phyloP scores from a whole-genome alignment of 2,329 filamentous ascomycete species.

The Sarocladiaceae sp. region DNA sequence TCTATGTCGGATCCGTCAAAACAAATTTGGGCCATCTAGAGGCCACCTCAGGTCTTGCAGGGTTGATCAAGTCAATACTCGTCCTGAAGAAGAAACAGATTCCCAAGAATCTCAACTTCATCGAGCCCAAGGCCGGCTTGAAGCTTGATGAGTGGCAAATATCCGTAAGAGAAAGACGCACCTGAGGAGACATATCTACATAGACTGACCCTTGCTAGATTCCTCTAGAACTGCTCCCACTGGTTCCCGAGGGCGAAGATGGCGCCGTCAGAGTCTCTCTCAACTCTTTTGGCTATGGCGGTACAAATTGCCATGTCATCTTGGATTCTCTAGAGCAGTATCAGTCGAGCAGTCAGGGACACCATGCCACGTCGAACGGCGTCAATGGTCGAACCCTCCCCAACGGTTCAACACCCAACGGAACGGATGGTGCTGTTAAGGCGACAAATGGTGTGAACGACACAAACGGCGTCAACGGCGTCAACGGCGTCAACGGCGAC shows the following conservation, averaged over 20 bases:
- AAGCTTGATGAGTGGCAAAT: not conserved
- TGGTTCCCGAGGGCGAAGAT: conserved; percentile 18
- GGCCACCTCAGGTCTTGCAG: conserved; percentile 44
- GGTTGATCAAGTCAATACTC: conserved; percentile 46
- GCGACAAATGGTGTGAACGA: not conserved
- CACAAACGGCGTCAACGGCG: conserved; percentile 17
- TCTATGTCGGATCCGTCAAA: conserved; percentile 46
- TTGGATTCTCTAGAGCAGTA: conserved; percentile 27
- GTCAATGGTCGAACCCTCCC: conserved; percentile 23
- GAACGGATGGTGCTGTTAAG: not conserved
- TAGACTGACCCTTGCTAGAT: conserved; percentile 28
- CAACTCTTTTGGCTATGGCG: conserved; percentile 54
- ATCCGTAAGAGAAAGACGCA: no score
- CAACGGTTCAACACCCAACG: conserved; percentile 17
- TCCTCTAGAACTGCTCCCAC: conserved; percentile 37
- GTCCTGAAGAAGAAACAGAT: conserved; percentile 43
- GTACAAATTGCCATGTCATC: conserved; percentile 49
- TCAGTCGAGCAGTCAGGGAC: conserved; percentile 3
- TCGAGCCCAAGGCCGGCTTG: not conserved
- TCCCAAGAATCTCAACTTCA: conserved; percentile 46
- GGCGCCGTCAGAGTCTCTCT: conserved; percentile 45
- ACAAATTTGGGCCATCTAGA: conserved; percentile 50
- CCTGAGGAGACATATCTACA: no score
- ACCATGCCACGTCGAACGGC: conserved; percentile 16
- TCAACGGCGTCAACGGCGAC: conserved; percentile 12